phyloP scores from a whole-genome alignment of 2,329 filamentous ascomycete genomes.

The Fusarium continuum region DNA sequence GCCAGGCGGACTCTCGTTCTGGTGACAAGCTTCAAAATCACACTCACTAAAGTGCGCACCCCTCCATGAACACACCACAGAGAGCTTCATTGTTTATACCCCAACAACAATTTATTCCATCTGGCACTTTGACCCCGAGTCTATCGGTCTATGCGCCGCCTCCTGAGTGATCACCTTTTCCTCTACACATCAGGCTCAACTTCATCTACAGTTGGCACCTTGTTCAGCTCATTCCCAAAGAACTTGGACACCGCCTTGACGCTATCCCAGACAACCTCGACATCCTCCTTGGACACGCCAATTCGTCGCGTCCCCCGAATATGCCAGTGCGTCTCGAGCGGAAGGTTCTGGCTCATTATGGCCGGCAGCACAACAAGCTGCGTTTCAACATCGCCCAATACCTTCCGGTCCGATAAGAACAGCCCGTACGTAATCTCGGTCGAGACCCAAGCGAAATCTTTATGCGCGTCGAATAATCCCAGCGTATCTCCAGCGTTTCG shows the following conservation, averaged over 20 bases:
- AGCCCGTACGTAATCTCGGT: slow-evolving; percentile 67
- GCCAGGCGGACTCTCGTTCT: too few relatives aligned
- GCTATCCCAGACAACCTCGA: slow-evolving; percentile 41
- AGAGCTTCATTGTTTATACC: too few relatives aligned
- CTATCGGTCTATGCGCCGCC: neutral
- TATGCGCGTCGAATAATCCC: slow-evolving; percentile 50
- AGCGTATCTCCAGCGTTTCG: slow-evolving; percentile 54
- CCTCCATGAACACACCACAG: too few relatives aligned
- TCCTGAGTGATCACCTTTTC: too few relatives aligned
- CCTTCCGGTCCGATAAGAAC: slow-evolving; percentile 64
- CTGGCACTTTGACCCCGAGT: too few relatives aligned
- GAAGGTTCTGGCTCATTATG: slow-evolving; percentile 68
- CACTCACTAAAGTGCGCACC: too few relatives aligned
- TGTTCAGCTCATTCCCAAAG: slow-evolving; percentile 37
- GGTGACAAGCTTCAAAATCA: too few relatives aligned
- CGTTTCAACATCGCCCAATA: slow-evolving; percentile 63
- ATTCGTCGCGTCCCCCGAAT: slow-evolving; percentile 44
- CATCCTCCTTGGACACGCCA: slow-evolving; percentile 42
- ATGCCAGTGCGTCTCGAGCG: slow-evolving; percentile 64
- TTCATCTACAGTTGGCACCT: slow-evolving; percentile 44
- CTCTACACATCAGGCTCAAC: slow-evolving; percentile 42
- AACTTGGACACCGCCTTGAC: slow-evolving; percentile 40
- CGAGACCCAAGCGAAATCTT: slow-evolving; percentile 59
- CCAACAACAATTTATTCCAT: too few relatives aligned
- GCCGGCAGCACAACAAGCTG: slow-evolving; percentile 62